Base-by-base conservation (phyloP, 2,329 filamentous ascomycete species). In the Chaetomium sp. region DNA sequence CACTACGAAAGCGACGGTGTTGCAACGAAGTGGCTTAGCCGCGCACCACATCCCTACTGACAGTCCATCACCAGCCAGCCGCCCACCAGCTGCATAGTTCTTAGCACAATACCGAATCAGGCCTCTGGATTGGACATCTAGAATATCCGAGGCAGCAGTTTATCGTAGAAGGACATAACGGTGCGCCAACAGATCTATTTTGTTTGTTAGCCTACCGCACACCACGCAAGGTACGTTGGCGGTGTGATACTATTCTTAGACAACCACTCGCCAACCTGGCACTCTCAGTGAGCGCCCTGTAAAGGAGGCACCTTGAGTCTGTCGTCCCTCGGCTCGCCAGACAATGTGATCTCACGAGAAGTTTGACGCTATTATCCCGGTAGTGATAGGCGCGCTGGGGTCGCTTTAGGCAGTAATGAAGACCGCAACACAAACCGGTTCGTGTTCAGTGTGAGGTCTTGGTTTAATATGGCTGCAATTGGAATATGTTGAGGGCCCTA, bases 41-140 rank as follows among this genome's bases (percentile, higher is more conserved):
- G 50, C 59, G 9, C 35, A 61, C 42, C n/a, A 12, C 25, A n/a
- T 21, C 25, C 19, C 5, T 25, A 29, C 19, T 7, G 16, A 4
- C 25, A 54, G 9, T 2, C 33, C 50, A 54, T 51, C 59, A 47
- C 35, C 51, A 25, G 50, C 50, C 35, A 61, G n/a, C 55, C 50
- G 57, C 45, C 47, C 53, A 29, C 35, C 35, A 27, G 13, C 50
- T 54, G 29, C 49, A 53, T 23, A 13, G 12, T 51, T 13, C 19
- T 45, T 49, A 8, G 31, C 19, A 49, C 50, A 13, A n/a, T 38
- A 49, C 23, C 35, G 25, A 29, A 25, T 6, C 10, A 1, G 29
- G 29, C 5, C 1, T 29, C 27, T 23, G 33, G 7, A 29, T 38
- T 53, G 57, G 56, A 33, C 16, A 5, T 2, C 13, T 7, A 12